Percentiles rank a stretch among this genome's conserved stretches.
phyloP scores from a whole-genome alignment of 495 filamentous ascomycete species.

The Penicillium verhagenii region DNA sequence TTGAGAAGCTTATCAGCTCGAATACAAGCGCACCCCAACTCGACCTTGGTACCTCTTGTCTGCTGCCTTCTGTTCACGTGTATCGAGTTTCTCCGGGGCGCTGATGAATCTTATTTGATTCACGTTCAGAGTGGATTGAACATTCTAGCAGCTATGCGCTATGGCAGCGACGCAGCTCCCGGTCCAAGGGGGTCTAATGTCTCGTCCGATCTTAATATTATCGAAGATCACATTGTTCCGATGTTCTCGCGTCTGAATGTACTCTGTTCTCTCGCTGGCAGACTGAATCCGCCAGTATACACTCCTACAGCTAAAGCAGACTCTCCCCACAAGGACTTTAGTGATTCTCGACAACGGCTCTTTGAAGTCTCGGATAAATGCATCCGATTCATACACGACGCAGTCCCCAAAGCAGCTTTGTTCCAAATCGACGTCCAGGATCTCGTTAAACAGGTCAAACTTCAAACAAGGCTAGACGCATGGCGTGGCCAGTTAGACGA shows the following conservation, averaged over 20 bases:
- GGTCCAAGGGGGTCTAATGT: neutral
- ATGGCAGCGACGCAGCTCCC: neutral
- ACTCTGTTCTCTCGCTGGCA: constrained; percentile 6
- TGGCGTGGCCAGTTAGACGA: neutral
- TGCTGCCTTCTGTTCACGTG: constrained; percentile 6
- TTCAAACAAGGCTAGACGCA: constrained; percentile 4
- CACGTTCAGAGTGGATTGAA: constrained; percentile 3
- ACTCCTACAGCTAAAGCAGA: constrained; percentile 1
- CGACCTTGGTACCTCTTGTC: neutral
- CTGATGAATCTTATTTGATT: neutral
- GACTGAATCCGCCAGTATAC: constrained; percentile 1
- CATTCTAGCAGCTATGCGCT: constrained; percentile 1
- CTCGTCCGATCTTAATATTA: constrained; percentile 1
- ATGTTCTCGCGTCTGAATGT: constrained; percentile 3
- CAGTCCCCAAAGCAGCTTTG: neutral
- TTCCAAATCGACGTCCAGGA: constrained; percentile 2
- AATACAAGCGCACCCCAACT: constrained; percentile 4
- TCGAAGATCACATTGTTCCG: constrained; percentile 4
- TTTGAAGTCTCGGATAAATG: neutral
- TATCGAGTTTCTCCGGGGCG: constrained; percentile 2
- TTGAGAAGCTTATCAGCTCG: constrained; percentile 1
- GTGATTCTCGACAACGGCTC: neutral
- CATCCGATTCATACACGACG: constrained; percentile 1
- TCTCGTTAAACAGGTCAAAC: constrained; percentile 1
- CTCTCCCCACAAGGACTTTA: constrained; percentile 2